Conservation (phyloP, 2,329 filamentous ascomycete genomes). For the Xylaria sp. region DNA sequence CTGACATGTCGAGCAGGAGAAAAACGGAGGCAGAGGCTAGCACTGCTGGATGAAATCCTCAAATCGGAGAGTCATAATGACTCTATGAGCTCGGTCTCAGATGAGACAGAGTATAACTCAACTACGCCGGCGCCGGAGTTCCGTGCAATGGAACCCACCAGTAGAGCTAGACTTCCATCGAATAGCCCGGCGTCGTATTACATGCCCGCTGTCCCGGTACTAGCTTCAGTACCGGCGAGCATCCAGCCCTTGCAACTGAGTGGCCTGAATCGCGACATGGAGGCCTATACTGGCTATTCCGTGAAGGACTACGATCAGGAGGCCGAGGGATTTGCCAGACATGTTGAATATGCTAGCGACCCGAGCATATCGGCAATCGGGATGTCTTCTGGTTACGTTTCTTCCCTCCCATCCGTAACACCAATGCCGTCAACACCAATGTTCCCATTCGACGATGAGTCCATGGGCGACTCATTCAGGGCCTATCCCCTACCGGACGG, state of each 20-base stretch:
- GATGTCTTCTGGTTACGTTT: constrained; percentile 37
- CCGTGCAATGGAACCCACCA: constrained; percentile 16
- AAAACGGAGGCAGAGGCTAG: constrained; percentile 58
- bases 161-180: constrained; percentile 39
- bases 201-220: constrained; percentile 32
- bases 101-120: constrained; percentile 45
- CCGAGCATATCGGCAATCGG: constrained; percentile 36
- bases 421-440: constrained; percentile 41
- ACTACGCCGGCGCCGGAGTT: constrained; percentile 33
- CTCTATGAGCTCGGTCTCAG: constrained; percentile 48
- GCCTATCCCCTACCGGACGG: constrained; percentile 32
- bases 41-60: constrained; percentile 54
- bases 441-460: constrained; percentile 35
- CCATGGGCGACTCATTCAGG: constrained; percentile 20
- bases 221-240: constrained; percentile 36
- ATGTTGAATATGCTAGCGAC: constrained; percentile 35
- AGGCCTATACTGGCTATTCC: constrained; percentile 40
- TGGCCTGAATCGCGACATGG: constrained; percentile 38
- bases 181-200: constrained; percentile 43
- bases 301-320: constrained; percentile 40
- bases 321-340: constrained; percentile 31
- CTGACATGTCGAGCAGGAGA: constrained; percentile 51
- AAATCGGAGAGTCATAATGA: constrained; percentile 48
- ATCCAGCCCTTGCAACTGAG: constrained; percentile 40
- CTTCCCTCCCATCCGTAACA: constrained; percentile 38